phyloP scores from a whole-genome alignment of 805 yeast species.

The Naumovozyma castellii region DNA sequence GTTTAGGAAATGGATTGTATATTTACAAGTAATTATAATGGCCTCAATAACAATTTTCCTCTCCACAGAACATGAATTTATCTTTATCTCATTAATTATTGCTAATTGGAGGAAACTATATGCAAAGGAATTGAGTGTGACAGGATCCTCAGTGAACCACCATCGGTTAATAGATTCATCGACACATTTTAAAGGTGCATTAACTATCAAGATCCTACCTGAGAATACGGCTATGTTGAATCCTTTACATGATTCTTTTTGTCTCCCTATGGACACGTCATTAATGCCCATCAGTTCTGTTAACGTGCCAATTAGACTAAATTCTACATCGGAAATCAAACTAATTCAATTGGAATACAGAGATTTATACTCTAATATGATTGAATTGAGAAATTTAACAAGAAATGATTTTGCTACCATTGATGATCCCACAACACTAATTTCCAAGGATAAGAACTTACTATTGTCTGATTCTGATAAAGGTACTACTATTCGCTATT shows the following conservation, averaged over 20 bases:
- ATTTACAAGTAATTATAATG: conserved; percentile 38
- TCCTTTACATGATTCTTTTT: conserved; percentile 58
- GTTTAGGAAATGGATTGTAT: conserved; percentile 49
- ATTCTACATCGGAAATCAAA: conserved; percentile 67
- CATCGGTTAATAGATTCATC: conserved; percentile 15
- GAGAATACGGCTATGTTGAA: conserved; percentile 81
- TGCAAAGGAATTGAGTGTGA: conserved; percentile 42
- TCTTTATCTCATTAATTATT: conserved; percentile 33
- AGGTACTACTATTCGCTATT: conserved; percentile 37
- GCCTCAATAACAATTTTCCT: conserved; percentile 45
- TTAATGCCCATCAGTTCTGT: conserved; percentile 17
- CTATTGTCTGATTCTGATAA: conserved; percentile 7
- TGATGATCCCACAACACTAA: conserved; percentile 9
- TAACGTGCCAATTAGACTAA: conserved; percentile 60
- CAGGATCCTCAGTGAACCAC: conserved; percentile 37
- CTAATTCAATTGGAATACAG: conserved; percentile 54
- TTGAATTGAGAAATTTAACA: conserved; percentile 44
- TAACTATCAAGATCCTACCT: conserved; percentile 79
- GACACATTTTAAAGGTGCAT: conserved; percentile 71
- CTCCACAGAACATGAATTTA: conserved; percentile 41
- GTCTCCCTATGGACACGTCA: conserved; percentile 38
- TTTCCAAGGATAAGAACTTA: conserved; percentile 12
- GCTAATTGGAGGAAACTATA: conserved; percentile 36
- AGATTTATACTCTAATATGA: conserved; percentile 43
- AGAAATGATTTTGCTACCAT: conserved; percentile 43